These are phyloP conservation scores for Stachybotrys chartarum DNA, from an alignment of 2,329 filamentous ascomycete genomes.

Conservation along the genomic window DNA sequence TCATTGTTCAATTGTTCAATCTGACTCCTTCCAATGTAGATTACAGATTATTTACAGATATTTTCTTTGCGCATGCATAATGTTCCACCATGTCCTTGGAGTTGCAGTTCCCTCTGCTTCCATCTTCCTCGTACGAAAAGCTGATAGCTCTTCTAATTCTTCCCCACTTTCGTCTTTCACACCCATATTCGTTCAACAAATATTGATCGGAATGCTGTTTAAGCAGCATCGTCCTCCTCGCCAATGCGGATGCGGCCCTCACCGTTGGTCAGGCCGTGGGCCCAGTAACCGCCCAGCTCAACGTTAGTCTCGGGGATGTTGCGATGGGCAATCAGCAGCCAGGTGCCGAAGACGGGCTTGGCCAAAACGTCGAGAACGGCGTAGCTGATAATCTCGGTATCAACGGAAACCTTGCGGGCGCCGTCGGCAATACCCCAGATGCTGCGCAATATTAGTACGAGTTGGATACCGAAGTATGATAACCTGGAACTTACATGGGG, in stretches of 20 bases:
- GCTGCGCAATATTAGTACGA: conserved; percentile 4
- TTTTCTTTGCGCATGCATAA: no score
- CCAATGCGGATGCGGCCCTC: conserved; percentile 32
- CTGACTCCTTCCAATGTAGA: no score
- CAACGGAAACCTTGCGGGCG: conserved; percentile 15
- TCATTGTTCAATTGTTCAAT: no score
- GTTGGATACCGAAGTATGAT: neutral
- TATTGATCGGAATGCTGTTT: neutral
- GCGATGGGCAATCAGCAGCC: conserved; percentile 27
- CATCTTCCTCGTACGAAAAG: no score
- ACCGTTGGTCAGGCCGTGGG: conserved; percentile 21
- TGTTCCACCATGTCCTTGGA: no score
- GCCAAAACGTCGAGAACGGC: conserved; percentile 20
- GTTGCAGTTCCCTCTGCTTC: no score
- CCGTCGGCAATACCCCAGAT: conserved; percentile 19
- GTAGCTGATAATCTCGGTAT: conserved; percentile 21
- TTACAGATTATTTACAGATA: no score
- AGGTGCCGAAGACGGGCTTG: conserved; percentile 20
- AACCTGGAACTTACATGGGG: conserved; percentile 16
- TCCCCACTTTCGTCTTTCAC: neutral
- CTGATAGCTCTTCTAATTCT: no score
- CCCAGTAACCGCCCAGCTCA: conserved; percentile 31
- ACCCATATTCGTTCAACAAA: neutral
- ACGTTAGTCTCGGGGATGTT: conserved; percentile 26
- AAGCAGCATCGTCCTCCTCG: conserved; percentile 23